Base-by-base conservation (phyloP, 352 stramenopile species). In the Globisporangium emineosum region DNA sequence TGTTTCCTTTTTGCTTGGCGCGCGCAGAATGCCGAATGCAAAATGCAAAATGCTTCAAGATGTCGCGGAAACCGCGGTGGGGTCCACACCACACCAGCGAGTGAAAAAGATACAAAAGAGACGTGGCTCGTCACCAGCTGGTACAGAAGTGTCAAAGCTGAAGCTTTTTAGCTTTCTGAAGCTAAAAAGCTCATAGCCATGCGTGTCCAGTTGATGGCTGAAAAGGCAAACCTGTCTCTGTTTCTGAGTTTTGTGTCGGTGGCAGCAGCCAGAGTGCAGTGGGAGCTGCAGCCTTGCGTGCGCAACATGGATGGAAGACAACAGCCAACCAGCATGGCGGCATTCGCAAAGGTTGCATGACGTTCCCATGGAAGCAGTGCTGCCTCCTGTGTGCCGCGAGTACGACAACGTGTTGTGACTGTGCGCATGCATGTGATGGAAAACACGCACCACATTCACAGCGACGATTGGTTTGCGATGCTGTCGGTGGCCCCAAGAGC, bases 11-110 rank as follows among this genome's bases (percentile, higher is more conserved):
- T n/a, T 59, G 51, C 13, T 33, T 56, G 50, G 50, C 50, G 17
- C 25, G 25, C 27, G 7, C 51, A 23, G 9, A 57, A 43, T 55
- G 52, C 21, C 3, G 45, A 52, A 47, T 47, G 37, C 15, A 45
- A n/a, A 30, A 32, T 53, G 45, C 29, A 21, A 42, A 59, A 33
- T 29, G 57, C 42, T 62, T 62, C 57, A 62, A 62, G 42, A 55
- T 62, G 57, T 62, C 57, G 57, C 42, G 42, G 27, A 42, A 21
- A 72, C 47, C 37, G 33, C 40, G 1, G 21, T 69, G 17, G n/a
- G 10, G 15, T 56, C 57, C 32, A 59, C 30, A 45, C 67, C 21
- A 21, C 33, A 60, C 25, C 51, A 60, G 45, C 63, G 21, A 42
- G 10, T 17, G 12, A 23, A 29, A 33, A 8, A 75, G n/a, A 6